These are phyloP conservation scores for Aspergillus sparsus DNA, from an alignment of 495 filamentous ascomycete species.

Conservation along the genomic window DNA sequence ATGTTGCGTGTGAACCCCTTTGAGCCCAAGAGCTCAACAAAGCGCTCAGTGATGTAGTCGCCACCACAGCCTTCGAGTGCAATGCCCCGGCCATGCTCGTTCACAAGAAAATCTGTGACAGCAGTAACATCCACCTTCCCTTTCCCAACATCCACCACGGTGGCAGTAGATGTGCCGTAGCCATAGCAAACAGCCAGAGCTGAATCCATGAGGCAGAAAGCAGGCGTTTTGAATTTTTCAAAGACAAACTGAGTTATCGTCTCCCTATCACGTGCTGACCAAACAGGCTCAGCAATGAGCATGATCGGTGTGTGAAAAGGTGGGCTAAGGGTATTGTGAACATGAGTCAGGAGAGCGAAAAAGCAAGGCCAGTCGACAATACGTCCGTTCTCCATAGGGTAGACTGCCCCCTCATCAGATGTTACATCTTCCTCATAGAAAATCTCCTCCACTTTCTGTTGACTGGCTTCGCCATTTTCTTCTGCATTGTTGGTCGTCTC, in stretches of 20 bases:
- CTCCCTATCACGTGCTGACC: conserved; percentile 82
- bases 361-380: conserved; percentile 89
- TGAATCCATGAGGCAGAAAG: conserved; percentile 81
- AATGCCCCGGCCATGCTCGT: conserved; percentile 58
- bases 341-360: conserved; percentile 83
- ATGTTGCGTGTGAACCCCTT: conserved; percentile 80
- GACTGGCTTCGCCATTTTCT: conserved; percentile 20
- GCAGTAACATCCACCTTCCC: conserved; percentile 91
- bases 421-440: conserved; percentile 83
- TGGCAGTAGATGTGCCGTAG: conserved; percentile 72
- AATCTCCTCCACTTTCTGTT: conserved; percentile 46
- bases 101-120: conserved; percentile 73
- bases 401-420: conserved; percentile 85
- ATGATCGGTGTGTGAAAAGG: conserved; percentile 93
- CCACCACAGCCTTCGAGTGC: conserved; percentile 75
- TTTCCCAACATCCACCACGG: conserved; percentile 85
- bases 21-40: conserved; percentile 65
- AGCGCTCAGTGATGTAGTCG: conserved; percentile 80
- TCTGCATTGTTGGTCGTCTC: conserved; percentile 20
- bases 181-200: conserved; percentile 82
- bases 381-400: conserved; percentile 79
- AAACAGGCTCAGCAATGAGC: conserved; percentile 80
- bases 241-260: conserved; percentile 87
- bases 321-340: conserved; percentile 82
- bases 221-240: conserved; percentile 93